Conservation (phyloP, 371 early-diverging fungal genomes). For the Apophysomyces elegans region DNA sequence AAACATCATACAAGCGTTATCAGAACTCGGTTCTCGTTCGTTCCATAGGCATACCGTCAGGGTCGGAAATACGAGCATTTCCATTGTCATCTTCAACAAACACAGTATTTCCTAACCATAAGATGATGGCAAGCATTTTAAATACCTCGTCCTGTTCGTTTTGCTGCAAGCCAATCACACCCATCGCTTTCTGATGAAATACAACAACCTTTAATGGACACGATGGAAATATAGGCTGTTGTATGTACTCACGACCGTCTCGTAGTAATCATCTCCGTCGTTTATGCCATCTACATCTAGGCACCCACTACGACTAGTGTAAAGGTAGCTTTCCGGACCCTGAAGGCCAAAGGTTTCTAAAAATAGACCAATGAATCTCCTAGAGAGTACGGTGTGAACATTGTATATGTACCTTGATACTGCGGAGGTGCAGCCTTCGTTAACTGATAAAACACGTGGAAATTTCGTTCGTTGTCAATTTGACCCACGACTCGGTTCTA, state of each 20-base stretch:
- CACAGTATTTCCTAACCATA: constrained; percentile 85
- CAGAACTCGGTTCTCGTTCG: neutral
- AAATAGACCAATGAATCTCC: neutral
- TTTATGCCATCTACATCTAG: constrained; percentile 83
- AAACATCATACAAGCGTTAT: constrained; percentile 10
- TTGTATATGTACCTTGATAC: constrained; percentile 59
- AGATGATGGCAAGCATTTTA: constrained; percentile 78
- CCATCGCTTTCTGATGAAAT: constrained; percentile 72
- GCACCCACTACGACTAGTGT: constrained; percentile 77
- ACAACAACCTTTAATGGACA: neutral
- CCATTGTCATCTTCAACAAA: constrained; percentile 73
- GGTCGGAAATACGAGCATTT: constrained; percentile 66
- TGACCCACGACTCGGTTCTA: constrained; percentile 95
- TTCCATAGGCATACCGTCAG: constrained; percentile 49
- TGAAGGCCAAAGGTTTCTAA: constrained; percentile 77
- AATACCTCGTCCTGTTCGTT: constrained; percentile 81
- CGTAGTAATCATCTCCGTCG: constrained; percentile 74
- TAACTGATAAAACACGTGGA: constrained; percentile 97
- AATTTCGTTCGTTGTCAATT: constrained; percentile 94
- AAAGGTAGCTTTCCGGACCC: constrained; percentile 82
- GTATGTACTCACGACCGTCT: constrained; percentile 61
- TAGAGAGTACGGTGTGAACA: constrained; percentile 11
- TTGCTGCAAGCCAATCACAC: constrained; percentile 73
- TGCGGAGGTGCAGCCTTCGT: constrained; percentile 78
- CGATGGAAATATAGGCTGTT: neutral